phyloP scores from a whole-genome alignment of 1,284 basidiomycete species.

The Phenoliferia sp. region DNA sequence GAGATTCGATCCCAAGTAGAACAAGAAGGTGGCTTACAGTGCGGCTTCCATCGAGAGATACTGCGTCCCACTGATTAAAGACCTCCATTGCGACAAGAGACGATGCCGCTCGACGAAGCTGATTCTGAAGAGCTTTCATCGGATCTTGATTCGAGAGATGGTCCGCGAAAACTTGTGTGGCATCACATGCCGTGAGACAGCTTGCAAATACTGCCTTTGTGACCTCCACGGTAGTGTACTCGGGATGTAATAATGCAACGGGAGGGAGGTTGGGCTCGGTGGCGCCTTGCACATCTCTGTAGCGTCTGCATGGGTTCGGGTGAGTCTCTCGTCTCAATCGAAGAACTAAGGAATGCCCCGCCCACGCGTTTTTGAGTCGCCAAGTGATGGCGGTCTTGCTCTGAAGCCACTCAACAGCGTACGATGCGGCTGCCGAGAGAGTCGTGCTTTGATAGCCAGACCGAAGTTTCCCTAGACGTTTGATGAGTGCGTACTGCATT shows the following conservation, averaged over 20 bases:
- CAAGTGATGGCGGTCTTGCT: neutral
- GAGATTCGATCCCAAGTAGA: neutral
- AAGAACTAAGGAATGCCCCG: neutral
- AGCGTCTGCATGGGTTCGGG: neutral
- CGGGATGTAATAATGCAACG: neutral
- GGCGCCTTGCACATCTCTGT: neutral
- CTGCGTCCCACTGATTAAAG: neutral
- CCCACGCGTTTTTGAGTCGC: neutral
- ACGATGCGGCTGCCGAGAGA: neutral
- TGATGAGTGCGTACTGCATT: neutral
- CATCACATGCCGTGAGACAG: neutral
- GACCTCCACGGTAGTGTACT: neutral
- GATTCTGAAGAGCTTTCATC: neutral
- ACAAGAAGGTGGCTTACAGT: neutral
- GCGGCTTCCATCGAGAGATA: neutral
- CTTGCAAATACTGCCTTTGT: neutral
- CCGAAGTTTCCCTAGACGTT: neutral
- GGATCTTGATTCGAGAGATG: neutral
- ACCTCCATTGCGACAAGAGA: neutral
- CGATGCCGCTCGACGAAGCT: neutral
- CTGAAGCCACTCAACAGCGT: neutral
- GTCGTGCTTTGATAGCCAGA: neutral
- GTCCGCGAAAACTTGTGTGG: neutral
- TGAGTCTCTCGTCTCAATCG: neutral
- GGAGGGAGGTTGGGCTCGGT: neutral